These are phyloP conservation scores for Vicia sativa DNA, from an alignment of 306 rosid species.

Conservation along the genomic window DNA sequence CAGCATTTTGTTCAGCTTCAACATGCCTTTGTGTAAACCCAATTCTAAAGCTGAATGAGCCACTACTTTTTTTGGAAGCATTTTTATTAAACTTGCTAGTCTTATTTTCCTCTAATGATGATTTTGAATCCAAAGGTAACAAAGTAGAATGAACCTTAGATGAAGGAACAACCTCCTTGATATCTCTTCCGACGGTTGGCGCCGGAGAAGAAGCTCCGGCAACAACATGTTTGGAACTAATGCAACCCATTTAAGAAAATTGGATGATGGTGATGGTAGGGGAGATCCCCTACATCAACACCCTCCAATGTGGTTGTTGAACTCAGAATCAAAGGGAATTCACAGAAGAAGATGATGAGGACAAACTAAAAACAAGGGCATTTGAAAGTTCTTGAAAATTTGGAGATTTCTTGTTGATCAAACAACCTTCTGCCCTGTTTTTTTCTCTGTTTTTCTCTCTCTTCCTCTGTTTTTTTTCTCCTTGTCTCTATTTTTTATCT, in stretches of 20 bases:
- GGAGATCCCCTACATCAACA: slow-evolving; percentile 58
- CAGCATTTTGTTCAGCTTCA: slow-evolving; percentile 87
- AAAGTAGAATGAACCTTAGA: slow-evolving; percentile 34
- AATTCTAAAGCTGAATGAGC: slow-evolving; percentile 54
- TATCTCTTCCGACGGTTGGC: neutral
- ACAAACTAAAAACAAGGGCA: slow-evolving; percentile 37
- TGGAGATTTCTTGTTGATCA: slow-evolving; percentile 12
- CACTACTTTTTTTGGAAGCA: slow-evolving; percentile 42
- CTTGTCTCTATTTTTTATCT: slow-evolving; percentile 4
- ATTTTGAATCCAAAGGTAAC: slow-evolving; percentile 34
- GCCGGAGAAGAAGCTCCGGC: slow-evolving; percentile 24
- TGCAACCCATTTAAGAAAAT: slow-evolving; percentile 79
- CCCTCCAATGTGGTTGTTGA: slow-evolving; percentile 44
- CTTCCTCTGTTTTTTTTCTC: slow-evolving; percentile 27
- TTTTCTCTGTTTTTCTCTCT: slow-evolving; percentile 27
- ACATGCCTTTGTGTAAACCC: slow-evolving; percentile 53
- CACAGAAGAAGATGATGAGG: slow-evolving; percentile 15
- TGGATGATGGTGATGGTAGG: slow-evolving; percentile 52
- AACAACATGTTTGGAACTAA: slow-evolving; percentile 64
- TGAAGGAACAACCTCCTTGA: neutral
- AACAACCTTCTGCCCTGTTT: slow-evolving; percentile 14
- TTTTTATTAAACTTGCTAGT: slow-evolving; percentile 51
- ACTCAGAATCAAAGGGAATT: neutral
- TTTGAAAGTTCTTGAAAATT: slow-evolving; percentile 21
- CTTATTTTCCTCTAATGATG: slow-evolving; percentile 42